phyloP scores from a whole-genome alignment of 2,329 filamentous ascomycete species.

The Arthrobotrys iridis region DNA sequence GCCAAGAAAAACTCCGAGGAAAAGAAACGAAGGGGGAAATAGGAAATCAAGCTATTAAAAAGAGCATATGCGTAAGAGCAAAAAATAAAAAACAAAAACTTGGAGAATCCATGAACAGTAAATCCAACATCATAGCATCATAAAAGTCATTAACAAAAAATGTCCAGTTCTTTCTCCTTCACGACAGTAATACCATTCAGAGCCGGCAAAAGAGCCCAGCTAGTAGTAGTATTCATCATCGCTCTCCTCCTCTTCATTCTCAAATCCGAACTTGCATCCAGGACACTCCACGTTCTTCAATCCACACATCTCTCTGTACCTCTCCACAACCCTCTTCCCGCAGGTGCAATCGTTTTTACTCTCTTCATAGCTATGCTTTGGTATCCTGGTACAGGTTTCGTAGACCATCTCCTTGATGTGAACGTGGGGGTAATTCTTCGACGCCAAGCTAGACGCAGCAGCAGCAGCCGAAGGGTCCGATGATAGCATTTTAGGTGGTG shows the following conservation, averaged over 20 bases:
- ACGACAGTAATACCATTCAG: not conserved
- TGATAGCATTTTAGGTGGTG: conserved; percentile 3
- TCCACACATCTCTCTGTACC: conserved; percentile 48
- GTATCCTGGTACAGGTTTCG: conserved; percentile 43
- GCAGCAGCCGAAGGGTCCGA: not conserved
- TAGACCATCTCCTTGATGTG: conserved; percentile 53
- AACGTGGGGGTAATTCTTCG: conserved; percentile 38
- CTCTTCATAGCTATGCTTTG: conserved; percentile 49
- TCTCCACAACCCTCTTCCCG: conserved; percentile 41
- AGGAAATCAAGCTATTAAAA: not conserved
- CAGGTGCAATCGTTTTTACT: conserved; percentile 36
- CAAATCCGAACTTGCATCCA: conserved; percentile 49
- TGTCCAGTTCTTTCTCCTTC: too few relatives aligned
- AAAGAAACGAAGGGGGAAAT: not conserved
- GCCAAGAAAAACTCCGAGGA: not conserved
- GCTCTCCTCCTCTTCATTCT: conserved; percentile 36
- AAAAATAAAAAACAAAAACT: not conserved
- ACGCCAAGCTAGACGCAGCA: conserved; percentile 9
- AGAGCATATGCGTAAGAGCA: not conserved
- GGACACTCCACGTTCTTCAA: conserved; percentile 45
- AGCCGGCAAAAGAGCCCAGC: not conserved
- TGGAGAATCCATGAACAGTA: too few relatives aligned
- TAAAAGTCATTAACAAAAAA: not conserved
- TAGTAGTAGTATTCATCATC: conserved; percentile 44
- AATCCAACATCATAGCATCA: conserved; percentile 7